Percentiles rank a stretch among this genome's conserved stretches.
Evolutionary conservation across 2,329 filamentous ascomycete species (phyloP).

Genomic region (Leptoxyphium fumago): DNA sequence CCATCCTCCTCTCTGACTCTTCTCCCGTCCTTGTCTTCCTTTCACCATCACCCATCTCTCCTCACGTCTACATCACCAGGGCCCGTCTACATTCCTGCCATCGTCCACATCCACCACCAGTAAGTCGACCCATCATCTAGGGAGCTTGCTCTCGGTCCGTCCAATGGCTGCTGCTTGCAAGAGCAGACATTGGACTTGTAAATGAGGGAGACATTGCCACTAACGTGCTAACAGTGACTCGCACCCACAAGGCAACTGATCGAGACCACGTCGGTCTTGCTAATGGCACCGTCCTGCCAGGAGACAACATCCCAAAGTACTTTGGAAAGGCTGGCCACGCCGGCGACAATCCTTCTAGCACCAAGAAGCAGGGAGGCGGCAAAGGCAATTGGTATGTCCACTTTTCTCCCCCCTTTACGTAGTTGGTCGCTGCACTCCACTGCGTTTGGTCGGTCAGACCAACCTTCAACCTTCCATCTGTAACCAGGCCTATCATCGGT

Average conservation of each 20-base stretch:
- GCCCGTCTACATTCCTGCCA: too few relatives aligned
- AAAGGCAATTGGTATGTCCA: slow-evolving; percentile 77
- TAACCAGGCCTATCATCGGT: not conserved
- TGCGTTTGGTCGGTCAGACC: slow-evolving; percentile 1
- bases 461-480: not conserved
- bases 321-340: slow-evolving; percentile 77
- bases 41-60: not conserved
- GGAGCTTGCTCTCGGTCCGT: too few relatives aligned
- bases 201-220: not conserved
- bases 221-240: slow-evolving; percentile 56
- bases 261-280: slow-evolving; percentile 72
- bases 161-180: too few relatives aligned
- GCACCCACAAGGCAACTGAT: slow-evolving; percentile 90
- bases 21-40: not conserved
- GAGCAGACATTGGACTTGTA: too few relatives aligned
- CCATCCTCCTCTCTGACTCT: not conserved
- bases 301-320: slow-evolving; percentile 74
- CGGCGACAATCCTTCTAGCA: slow-evolving; percentile 76
- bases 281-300: slow-evolving; percentile 53
- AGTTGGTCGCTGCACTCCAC: slow-evolving; percentile 1
- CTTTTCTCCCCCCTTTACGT: not conserved
- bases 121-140: too few relatives aligned
- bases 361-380: slow-evolving; percentile 90
- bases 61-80: not conserved
- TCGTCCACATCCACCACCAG: too few relatives aligned